These are phyloP conservation scores for Albizia julibrissin DNA, from an alignment of 306 rosid species.

Conservation along the genomic window DNA sequence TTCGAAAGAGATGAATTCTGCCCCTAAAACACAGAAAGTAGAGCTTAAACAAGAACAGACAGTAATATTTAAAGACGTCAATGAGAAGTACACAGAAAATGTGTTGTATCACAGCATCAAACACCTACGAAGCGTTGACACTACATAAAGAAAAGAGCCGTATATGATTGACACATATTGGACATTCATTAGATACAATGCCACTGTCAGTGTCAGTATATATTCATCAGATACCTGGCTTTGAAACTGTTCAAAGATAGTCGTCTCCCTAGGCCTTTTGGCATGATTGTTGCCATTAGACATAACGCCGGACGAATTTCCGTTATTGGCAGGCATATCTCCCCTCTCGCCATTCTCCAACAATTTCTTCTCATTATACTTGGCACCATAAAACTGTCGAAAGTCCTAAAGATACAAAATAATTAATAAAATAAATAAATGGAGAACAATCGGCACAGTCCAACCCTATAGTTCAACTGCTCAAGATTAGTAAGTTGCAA, in stretches of 20 bases:
- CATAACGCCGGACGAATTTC: constrained; percentile 34
- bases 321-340: constrained; percentile 44
- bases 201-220: not conserved
- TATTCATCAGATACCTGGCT: constrained; percentile 50
- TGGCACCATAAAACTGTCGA: constrained; percentile 71
- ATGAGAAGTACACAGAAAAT: not conserved
- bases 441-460: not conserved
- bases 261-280: constrained; percentile 54
- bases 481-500: constrained; percentile 21
- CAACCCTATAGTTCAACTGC: constrained; percentile 29
- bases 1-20: constrained; percentile 38
- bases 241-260: constrained; percentile 77
- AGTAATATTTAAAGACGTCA: constrained; percentile 14
- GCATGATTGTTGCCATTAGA: constrained; percentile 51
- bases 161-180: not conserved
- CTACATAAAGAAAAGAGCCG: not conserved
- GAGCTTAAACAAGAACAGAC: not conserved
- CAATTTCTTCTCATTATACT: constrained; percentile 78
- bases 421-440: constrained; percentile 14
- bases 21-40: constrained; percentile 48
- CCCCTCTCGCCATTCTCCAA: constrained; percentile 52
- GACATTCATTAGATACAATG: not conserved
- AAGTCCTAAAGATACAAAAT: constrained; percentile 63
- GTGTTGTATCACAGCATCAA: not conserved
- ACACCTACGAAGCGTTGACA: not conserved